Evolutionary conservation across 805 yeast genomes (phyloP), one percentile per base, ranked within the genome.

Genomic region (Metschnikowia sp.): DNA sequence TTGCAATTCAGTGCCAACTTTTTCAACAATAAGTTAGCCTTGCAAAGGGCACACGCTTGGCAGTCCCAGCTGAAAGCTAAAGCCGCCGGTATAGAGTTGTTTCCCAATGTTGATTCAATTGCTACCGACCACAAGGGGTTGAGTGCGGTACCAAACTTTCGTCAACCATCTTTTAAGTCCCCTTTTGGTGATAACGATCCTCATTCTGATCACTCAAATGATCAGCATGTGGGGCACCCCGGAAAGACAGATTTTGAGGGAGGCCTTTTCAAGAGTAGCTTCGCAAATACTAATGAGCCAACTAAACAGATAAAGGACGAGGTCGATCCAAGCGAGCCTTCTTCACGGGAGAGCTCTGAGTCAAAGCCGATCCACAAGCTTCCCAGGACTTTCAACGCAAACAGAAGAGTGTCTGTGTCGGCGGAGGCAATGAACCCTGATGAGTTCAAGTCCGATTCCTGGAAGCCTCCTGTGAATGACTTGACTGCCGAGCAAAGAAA

Each of bases 361-460:
- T 29, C 59, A 7, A 61, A 62, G 43, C 51, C 55, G 42, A 47
- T 58, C 35, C 13, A 55, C 47, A 66, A 72, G 51, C 68, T 82
- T 48, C 88, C 87, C 35, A 65, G 75, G 47, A 75, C 79, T 44
- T 85, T 84, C 66, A 86, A 84, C 64, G 89, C 88, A 44, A 79
- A 83, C 63, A 82, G 97, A 72, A 82, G 97, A 71, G 86, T 90
- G 3, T 85, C 95, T 18, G 97, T 90, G 11, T 82, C 90, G 47
- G 97, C 96, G 5, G 97, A 90, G 68, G 85, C 94, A 2, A 65
- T 86, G 58, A 84, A 86, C 61, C 95, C 94, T 6, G 83, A 82
- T 51, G 80, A 78, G 32, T 82, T 86, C 59, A 73, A 74, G 45
- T 75, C 79, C 32, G 86, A 82, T 59, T 76, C 80, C 44, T 86